Conservation (phyloP, 75 land plant species). For the Isoetes taiwanensis region DNA sequence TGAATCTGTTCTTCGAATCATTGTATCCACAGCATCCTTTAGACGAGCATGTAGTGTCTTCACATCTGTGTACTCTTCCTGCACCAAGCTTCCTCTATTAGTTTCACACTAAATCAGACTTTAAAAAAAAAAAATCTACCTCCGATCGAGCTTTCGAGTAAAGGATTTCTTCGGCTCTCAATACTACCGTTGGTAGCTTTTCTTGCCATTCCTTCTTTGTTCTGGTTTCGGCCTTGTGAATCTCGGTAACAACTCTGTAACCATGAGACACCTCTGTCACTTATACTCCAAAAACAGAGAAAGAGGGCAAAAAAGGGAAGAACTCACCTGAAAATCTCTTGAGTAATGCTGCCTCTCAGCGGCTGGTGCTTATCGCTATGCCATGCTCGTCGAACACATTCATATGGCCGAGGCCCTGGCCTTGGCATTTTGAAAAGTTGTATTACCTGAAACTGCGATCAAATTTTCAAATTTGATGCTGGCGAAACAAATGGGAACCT, state of each 20-base stretch:
- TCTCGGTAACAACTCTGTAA: constrained; percentile 50
- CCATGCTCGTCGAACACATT: constrained; percentile 81
- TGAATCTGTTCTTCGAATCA: constrained; percentile 64
- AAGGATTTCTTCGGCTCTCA: constrained; percentile 78
- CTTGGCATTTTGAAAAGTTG: constrained; percentile 79
- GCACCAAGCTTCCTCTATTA: not conserved
- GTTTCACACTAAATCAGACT: not conserved
- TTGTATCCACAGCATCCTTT: constrained; percentile 67
- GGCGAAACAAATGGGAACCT: too few species aligned
- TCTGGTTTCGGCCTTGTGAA: constrained; percentile 41
- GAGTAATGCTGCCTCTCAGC: constrained; percentile 61
- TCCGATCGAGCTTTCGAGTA: constrained; percentile 91
- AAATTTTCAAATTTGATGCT: too few species aligned
- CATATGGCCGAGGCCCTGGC: constrained; percentile 91
- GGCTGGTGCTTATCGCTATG: constrained; percentile 81
- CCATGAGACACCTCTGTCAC: too few species aligned
- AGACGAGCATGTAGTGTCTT: constrained; percentile 42
- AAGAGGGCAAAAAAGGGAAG: not conserved
- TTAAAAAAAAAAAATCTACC: constrained; percentile 28
- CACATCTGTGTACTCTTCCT: constrained; percentile 74
- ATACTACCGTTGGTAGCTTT: constrained; percentile 77
- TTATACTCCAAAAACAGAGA: not conserved
- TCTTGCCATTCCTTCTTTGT: constrained; percentile 86
- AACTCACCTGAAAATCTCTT: constrained; percentile 61
- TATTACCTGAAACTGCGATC: too few species aligned